A percentile compares a stretch with the other conserved stretches of the same genome.
Evolutionary conservation across 2,329 filamentous ascomycete genomes (phyloP).

Genomic region (Chaetomium strumarium): DNA sequence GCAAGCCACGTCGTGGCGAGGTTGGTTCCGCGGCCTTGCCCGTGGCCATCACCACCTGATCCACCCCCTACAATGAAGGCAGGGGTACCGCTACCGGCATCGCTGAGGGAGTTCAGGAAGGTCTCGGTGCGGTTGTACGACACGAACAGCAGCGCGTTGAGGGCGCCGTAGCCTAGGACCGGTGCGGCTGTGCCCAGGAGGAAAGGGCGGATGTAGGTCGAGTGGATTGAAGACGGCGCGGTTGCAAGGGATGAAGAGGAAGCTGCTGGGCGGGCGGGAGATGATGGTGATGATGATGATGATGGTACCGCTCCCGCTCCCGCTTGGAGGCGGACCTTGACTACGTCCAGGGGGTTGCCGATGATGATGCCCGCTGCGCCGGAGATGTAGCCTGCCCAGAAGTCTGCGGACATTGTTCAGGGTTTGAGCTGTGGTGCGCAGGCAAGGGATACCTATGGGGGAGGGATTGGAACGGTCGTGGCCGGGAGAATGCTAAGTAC

Average conservation of each 20-base stretch:
- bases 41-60: conserved; percentile 14
- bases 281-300: conserved; percentile 4
- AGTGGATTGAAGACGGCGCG: not conserved
- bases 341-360: conserved; percentile 66
- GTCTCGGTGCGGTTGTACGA: conserved; percentile 81
- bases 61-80: not conserved
- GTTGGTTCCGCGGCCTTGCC: conserved; percentile 35
- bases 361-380: conserved; percentile 82
- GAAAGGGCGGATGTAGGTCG: conserved; percentile 7
- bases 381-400: conserved; percentile 88
- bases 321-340: conserved; percentile 79
- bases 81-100: not conserved
- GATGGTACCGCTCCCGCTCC: conserved; percentile 23
- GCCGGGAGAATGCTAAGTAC: no score
- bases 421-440: not conserved
- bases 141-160: conserved; percentile 86
- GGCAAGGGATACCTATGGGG: not conserved
- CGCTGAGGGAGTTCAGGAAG: conserved; percentile 41
- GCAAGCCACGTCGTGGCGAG: conserved; percentile 69
- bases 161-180: conserved; percentile 79
- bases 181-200: conserved; percentile 72
- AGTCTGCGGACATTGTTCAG: conserved; percentile 74
- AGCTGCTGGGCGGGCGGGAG: conserved; percentile 11
- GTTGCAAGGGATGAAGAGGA: not conserved
- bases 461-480: not conserved